Conservation (phyloP, 2,329 filamentous ascomycete species). For the Apiospora rasikravindrae region DNA sequence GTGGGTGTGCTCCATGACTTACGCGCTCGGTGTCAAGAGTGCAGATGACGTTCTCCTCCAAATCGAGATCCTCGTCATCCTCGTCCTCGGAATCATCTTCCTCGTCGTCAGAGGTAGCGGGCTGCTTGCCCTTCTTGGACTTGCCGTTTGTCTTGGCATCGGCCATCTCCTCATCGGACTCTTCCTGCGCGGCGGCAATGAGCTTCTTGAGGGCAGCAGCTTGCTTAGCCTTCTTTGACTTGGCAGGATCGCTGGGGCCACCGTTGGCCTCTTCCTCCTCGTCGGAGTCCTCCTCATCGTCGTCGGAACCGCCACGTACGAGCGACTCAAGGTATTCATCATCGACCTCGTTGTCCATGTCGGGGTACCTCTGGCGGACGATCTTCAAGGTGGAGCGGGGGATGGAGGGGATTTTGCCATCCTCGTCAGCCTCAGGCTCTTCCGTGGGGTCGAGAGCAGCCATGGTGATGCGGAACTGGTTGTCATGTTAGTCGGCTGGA, state of each 20-base stretch:
- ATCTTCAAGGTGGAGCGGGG: slow-evolving; percentile 90
- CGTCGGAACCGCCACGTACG: slow-evolving; percentile 55
- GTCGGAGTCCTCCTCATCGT: slow-evolving; percentile 47
- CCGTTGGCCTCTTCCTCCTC: slow-evolving; percentile 73
- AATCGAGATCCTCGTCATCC: slow-evolving; percentile 66
- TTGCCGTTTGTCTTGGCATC: slow-evolving; percentile 64
- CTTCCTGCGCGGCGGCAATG: slow-evolving; percentile 67
- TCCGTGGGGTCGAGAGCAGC: slow-evolving; percentile 93
- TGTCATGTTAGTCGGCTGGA: neutral
- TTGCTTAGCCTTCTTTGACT: slow-evolving; percentile 85
- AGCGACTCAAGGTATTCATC: slow-evolving; percentile 68
- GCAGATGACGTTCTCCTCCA: slow-evolving; percentile 93
- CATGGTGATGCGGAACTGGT: slow-evolving; percentile 96
- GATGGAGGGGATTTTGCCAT: slow-evolving; percentile 63
- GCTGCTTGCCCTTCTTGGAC: slow-evolving; percentile 73
- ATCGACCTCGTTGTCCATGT: slow-evolving; percentile 63
- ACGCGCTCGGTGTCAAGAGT: slow-evolving; percentile 93
- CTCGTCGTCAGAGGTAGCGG: slow-evolving; percentile 54
- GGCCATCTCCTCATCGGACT: slow-evolving; percentile 72
- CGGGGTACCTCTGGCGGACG: slow-evolving; percentile 71
- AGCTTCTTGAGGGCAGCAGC: slow-evolving; percentile 80
- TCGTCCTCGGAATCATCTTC: slow-evolving; percentile 65
- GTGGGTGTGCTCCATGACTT: slow-evolving; percentile 42
- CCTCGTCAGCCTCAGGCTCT: slow-evolving; percentile 68
- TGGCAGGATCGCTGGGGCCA: slow-evolving; percentile 88